phyloP scores from a whole-genome alignment of 2,329 filamentous ascomycete genomes.

The Xylaria sp. region DNA sequence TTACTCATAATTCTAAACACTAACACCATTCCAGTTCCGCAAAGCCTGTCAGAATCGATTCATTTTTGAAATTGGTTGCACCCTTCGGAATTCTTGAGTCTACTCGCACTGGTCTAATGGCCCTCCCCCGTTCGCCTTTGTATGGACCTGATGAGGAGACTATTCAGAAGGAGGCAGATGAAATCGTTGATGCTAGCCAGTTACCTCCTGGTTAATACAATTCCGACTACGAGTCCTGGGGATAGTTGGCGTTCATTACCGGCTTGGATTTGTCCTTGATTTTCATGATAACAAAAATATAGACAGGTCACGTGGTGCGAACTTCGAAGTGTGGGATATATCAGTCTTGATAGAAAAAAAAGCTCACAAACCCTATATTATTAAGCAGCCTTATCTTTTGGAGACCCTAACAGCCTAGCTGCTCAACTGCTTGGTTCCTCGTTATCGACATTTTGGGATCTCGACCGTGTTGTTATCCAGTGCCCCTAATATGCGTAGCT shows the following conservation, averaged over 20 bases:
- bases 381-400: background rate
- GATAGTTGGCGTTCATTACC: slow-evolving; percentile 34
- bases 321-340: slow-evolving; percentile 31
- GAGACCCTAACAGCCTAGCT: slow-evolving; percentile 1
- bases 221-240: slow-evolving; percentile 9
- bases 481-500: background rate
- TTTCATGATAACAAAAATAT: slow-evolving; percentile 32
- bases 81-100: slow-evolving; percentile 98
- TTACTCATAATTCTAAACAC: slow-evolving; percentile 16
- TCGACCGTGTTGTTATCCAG: slow-evolving; percentile 3
- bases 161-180: slow-evolving; percentile 85
- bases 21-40: slow-evolving; percentile 72
- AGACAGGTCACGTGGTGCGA: slow-evolving; percentile 39
- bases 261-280: slow-evolving; percentile 30
- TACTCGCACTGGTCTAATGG: slow-evolving; percentile 95
- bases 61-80: slow-evolving; percentile 93
- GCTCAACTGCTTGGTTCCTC: background rate
- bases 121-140: slow-evolving; percentile 90
- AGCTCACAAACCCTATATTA: slow-evolving; percentile 8
- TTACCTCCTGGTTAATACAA: slow-evolving; percentile 82
- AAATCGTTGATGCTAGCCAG: slow-evolving; percentile 93
- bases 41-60: slow-evolving; percentile 93
- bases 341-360: slow-evolving; percentile 14
- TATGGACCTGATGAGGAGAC: slow-evolving; percentile 75
- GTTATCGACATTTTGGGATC: background rate